These are phyloP conservation scores for Wickerhamiella nectarea DNA, from an alignment of 805 yeast genomes.

Conservation along the genomic window DNA sequence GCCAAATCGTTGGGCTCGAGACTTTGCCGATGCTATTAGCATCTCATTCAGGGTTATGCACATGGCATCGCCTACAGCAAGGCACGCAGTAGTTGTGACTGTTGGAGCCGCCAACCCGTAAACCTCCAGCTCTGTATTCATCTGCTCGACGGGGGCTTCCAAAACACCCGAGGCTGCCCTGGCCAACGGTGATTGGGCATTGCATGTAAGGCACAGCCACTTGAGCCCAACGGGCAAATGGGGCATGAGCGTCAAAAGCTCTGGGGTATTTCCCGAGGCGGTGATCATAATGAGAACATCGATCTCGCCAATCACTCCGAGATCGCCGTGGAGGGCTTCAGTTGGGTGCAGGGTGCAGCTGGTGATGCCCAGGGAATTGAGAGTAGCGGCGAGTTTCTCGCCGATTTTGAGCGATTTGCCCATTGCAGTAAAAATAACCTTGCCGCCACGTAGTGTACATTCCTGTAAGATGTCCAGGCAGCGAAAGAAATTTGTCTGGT, in stretches of 20 bases:
- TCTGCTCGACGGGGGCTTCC: conserved; percentile 47
- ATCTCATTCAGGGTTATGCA: conserved; percentile 60
- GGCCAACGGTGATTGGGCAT: conserved; percentile 42
- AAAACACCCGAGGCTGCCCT: conserved; percentile 39
- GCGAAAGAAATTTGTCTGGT: conserved; percentile 21
- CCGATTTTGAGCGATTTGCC: conserved; percentile 79
- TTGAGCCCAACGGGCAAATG: conserved; percentile 44
- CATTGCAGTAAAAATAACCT: conserved; percentile 65
- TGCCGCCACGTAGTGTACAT: conserved; percentile 40
- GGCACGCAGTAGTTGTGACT: conserved; percentile 61
- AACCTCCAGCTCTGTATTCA: conserved; percentile 43
- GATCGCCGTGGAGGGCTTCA: conserved; percentile 84
- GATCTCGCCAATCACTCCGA: conserved; percentile 49
- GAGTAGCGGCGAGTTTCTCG: conserved; percentile 62
- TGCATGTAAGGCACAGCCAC: conserved; percentile 50
- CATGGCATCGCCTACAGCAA: conserved; percentile 67
- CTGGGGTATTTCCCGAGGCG: conserved; percentile 76
- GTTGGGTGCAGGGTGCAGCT: conserved; percentile 63
- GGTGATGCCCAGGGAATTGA: conserved; percentile 63
- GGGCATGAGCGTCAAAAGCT: conserved; percentile 42
- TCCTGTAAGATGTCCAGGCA: conserved; percentile 27
- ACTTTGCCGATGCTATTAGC: conserved; percentile 40
- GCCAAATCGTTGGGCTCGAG: conserved; percentile 46
- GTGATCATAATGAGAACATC: conserved; percentile 55
- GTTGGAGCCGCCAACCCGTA: conserved; percentile 86